A percentile compares a stretch with the other conserved stretches of the same genome.
phyloP scores from a whole-genome alignment of 805 yeast genomes.

The Wickerhamomyces pijperi region DNA sequence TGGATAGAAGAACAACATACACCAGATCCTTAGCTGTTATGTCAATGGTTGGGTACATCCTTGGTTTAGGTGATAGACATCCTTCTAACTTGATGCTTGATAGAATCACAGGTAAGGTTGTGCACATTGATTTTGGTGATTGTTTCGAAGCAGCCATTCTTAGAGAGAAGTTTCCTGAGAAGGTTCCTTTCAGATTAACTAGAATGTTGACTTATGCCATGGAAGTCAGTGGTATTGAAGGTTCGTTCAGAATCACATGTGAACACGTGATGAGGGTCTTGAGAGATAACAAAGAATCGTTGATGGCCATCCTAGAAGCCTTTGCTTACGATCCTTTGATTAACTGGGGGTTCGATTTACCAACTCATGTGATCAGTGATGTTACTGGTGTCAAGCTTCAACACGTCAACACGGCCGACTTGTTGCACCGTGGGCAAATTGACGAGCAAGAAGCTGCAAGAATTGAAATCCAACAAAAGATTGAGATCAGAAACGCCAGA shows the following conservation, averaged over 20 bases:
- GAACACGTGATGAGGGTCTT: conserved; percentile 95
- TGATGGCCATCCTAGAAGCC: conserved; percentile 96
- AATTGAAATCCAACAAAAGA: conserved; percentile 56
- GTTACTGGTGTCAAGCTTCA: conserved; percentile 63
- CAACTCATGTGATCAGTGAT: conserved; percentile 66
- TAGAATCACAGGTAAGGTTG: conserved; percentile 86
- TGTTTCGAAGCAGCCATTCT: conserved; percentile 97
- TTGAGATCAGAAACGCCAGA: conserved; percentile 74
- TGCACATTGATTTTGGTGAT: conserved; percentile 97
- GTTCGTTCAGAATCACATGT: conserved; percentile 91
- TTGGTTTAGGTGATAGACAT: conserved; percentile 96
- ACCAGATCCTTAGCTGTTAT: conserved; percentile 93
- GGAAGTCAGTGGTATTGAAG: conserved; percentile 99
- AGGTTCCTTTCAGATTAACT: conserved; percentile 93
- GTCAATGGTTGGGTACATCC: conserved; percentile 97
- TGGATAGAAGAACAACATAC: conserved; percentile 92
- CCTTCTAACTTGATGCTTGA: conserved; percentile 96
- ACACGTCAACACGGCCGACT: conserved; percentile 56
- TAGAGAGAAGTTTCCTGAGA: conserved; percentile 95
- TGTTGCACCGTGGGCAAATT: conserved; percentile 61
- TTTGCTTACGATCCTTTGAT: conserved; percentile 97
- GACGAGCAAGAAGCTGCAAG: conserved; percentile 67
- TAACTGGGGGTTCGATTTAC: conserved; percentile 97
- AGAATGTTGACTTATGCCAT: conserved; percentile 96
- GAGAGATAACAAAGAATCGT: conserved; percentile 87